Evolutionary conservation across 441 rosid species (phyloP), one percentile per base, ranked within the genome.

Genomic region (Populus tomentosa): DNA sequence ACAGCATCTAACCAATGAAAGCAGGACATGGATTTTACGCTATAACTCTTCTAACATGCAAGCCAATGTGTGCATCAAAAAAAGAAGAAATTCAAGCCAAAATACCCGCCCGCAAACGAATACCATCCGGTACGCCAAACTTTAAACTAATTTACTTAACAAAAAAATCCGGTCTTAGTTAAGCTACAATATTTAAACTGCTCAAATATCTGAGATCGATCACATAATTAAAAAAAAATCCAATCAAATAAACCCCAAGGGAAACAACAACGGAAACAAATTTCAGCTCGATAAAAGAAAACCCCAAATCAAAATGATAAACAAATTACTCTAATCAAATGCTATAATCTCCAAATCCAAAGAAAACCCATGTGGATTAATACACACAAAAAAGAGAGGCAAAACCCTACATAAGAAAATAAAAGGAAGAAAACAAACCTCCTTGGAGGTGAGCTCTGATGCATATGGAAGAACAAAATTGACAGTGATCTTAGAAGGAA

Each of bases 401-500:
- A 76, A 26, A 33, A 64, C 36, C 14, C 16, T 21, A 67, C 40
- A 8, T 53, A 13, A 56, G 28, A 66, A 65, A 76, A 62, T 20
- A 70, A 72, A 10, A 69, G n/a, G 28, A 67, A 35, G 53, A 64
- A 8, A 18, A 32, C 75, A 18, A 59, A 86, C 94, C 94, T 89
- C 92, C 76, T 86, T 85, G 8, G 66, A 61, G 67, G 90, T 40
- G 72, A 89, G 82, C 82, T 86, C 87, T 28, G 94, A 86, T 38
- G 87, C 80, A 61, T 87, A 90, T 21, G 94, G 92, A 72, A 89
- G 92, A 53, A 86, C 91, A 83, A 89, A 89, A 79, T 89, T 89
- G 85, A 90, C 86, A 35, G 91, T 89, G 81, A 90, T 86, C 85
- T 89, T 90, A 76, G 90, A 35, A 6, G 94, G 94, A 67, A 90